Base-by-base conservation (phyloP, 208 protist species). In the Wallacemonas sp. region DNA sequence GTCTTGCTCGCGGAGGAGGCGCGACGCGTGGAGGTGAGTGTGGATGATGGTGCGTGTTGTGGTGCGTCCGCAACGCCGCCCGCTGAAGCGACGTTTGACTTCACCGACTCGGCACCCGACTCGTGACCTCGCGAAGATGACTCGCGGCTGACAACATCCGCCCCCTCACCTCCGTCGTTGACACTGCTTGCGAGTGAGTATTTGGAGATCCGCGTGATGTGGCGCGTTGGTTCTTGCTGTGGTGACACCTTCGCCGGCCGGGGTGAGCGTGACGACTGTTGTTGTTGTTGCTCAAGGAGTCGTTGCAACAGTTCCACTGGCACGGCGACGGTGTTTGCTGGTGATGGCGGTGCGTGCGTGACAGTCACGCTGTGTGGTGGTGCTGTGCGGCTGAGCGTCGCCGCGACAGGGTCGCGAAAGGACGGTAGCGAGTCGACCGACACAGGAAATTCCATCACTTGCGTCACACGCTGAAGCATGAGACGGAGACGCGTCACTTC, bases 401-500 rank as follows among this genome's bases (percentile, higher is more conserved):
- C 56, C 14, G 29, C 43, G 17, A 47, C 19, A 6, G 29, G 54
- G 47, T 62, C 39, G 17, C 39, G 38, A 24, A 55, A 24, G 26
- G 41, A 52, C n/a, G 52, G 46, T 38, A 66, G 39, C 26, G 24
- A 17, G 30, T 66, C 33, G 24, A 56, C 36, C 8, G 61, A 46
- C 16, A 41, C 38, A 14, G 46, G 46, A 9, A 62, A 32, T 30
- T 83, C 76, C 77, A 83, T 88, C 8, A 79, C 72, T 30, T 90
- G 69, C 14, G 76, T 85, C 16, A 94, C 66, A 30, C 83, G 78
- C 64, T 90, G 77, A 61, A 96, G 72, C 86, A 96, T 94, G 39
- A 92, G 68, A 9, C 88, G 91, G 12, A 96, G 78, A 14, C 91
- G 85, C 29, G 81, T 92, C 57, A 96, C 81, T 69, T 96, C 88